Base-by-base conservation (phyloP, 352 stramenopile genomes). In the Globisporangium carolinianum region DNA sequence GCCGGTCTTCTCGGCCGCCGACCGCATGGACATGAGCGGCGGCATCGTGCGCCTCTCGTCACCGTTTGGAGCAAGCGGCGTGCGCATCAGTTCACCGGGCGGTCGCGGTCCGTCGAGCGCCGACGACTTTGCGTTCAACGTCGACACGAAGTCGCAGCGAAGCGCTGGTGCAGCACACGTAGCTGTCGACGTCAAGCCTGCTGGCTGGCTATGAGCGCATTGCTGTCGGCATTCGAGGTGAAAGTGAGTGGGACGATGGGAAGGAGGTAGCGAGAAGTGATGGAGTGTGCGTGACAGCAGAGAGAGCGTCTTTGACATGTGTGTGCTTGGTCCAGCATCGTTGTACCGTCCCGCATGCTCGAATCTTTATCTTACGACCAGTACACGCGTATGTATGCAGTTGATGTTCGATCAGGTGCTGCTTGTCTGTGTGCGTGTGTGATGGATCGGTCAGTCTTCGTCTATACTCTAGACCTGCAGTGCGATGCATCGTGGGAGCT, bases 41-140 rank as follows among this genome's bases (percentile, higher is more conserved):
- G 58, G 51, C 0, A 50, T 63, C 39, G 58, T 59, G 37, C 58
- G 58, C 5, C 38, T 63, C 36, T 63, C 58, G 35, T 63, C 58
- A 10, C 58, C 58, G 2, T 63, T 63, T 10, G 58, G 58, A 11
- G 58, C 46, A 14, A 63, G 36, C 3, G 45, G 39, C 4, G 51
- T 47, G 8, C 58, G 58, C 39, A 63, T 63, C 46, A 63, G 58
- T 24, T 63, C 58, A 1, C 58, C 58, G 8, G 37, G 18, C 2
- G 10, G 36, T 11, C 18, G 52, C 17, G 37, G 18, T 46, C 18
- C 8, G 5, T 52, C 57, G 37, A 58, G 18, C 7, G 38, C 37
- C 12, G 45, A 46, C 18, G 53, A 59, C 58, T 59, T 59, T 14
- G 58, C 57, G 51, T 63, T 63, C 58, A 51, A 32, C 39, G 57